These are phyloP conservation scores for Ilex aquifolium DNA, from an alignment of 257 asterid genomes.

Conservation along the genomic window DNA sequence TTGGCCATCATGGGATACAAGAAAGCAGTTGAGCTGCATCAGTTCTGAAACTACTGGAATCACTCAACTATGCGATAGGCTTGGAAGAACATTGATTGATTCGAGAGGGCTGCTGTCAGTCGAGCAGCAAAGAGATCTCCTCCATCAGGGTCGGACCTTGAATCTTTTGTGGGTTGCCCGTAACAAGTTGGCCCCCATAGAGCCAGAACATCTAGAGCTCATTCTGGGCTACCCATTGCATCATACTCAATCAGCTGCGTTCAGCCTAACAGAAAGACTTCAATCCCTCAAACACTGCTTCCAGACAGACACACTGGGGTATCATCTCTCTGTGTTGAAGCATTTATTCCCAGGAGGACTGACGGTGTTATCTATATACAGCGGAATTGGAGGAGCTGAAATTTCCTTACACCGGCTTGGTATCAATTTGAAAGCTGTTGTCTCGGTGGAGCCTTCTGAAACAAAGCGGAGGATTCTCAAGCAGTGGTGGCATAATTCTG, in stretches of 20 bases:
- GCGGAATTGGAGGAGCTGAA: conserved; percentile 79
- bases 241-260: conserved; percentile 52
- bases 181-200: conserved; percentile 45
- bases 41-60: conserved; percentile 32
- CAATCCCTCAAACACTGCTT: conserved; percentile 45
- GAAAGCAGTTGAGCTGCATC: conserved; percentile 52
- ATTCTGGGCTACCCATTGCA: conserved; percentile 70
- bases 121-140: conserved; percentile 47
- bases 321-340: conserved; percentile 61
- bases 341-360: conserved; percentile 51
- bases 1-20: conserved; percentile 93
- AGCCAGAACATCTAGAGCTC: conserved; percentile 59
- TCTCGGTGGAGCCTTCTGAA: conserved; percentile 66
- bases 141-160: conserved; percentile 42
- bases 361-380: conserved; percentile 53
- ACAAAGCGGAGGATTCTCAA: conserved; percentile 46
- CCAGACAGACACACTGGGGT: conserved; percentile 76
- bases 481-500: conserved; percentile 76
- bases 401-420: conserved; percentile 75
- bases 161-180: conserved; percentile 75
- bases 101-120: conserved; percentile 40
- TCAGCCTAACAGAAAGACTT: conserved; percentile 48
- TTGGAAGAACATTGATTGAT: conserved; percentile 41
- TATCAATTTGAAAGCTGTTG: conserved; percentile 51
- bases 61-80: conserved; percentile 49